Evolutionary conservation across 305 asterid genomes (phyloP).

Genomic region (Fraxinus platypoda): DNA sequence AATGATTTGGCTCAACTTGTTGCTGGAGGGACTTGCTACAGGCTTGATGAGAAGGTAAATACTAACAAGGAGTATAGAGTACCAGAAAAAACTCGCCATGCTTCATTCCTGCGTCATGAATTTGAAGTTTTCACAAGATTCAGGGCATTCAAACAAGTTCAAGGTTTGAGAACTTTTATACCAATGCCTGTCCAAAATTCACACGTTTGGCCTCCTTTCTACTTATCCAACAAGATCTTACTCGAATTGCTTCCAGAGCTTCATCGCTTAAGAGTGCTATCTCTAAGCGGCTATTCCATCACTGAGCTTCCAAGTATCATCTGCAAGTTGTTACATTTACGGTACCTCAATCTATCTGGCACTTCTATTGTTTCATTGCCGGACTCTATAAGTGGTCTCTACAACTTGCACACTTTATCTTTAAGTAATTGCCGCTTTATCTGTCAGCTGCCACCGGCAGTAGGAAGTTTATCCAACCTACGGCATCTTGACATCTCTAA

Average conservation of each 20-base stretch:
- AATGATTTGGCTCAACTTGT: slow-evolving; percentile 73
- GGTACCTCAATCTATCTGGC: slow-evolving; percentile 58
- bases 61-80: slow-evolving; percentile 36
- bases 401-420: slow-evolving; percentile 54
- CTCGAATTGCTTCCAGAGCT: slow-evolving; percentile 49
- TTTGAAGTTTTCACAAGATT: slow-evolving; percentile 55
- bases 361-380: slow-evolving; percentile 50
- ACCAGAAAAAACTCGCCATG: slow-evolving; percentile 56
- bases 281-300: slow-evolving; percentile 62
- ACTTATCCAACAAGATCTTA: slow-evolving; percentile 53
- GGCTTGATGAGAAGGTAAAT: slow-evolving; percentile 60
- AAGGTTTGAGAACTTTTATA: slow-evolving; percentile 58
- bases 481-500: slow-evolving; percentile 64
- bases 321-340: slow-evolving; percentile 58
- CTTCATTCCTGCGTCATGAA: slow-evolving; percentile 59
- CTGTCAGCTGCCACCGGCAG: slow-evolving; percentile 42
- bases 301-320: slow-evolving; percentile 57
- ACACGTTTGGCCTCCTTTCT: slow-evolving; percentile 57
- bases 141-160: slow-evolving; percentile 35
- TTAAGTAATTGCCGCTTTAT: slow-evolving; percentile 50
- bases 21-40: slow-evolving; percentile 61
- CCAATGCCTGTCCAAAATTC: slow-evolving; percentile 55
- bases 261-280: slow-evolving; percentile 55
- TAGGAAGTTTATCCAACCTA: slow-evolving; percentile 52
- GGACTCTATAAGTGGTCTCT: slow-evolving; percentile 41